Percentiles rank a stretch among this genome's conserved stretches.
Evolutionary conservation across 768 basidiomycete species (phyloP).

Genomic region (Suillus spraguei): DNA sequence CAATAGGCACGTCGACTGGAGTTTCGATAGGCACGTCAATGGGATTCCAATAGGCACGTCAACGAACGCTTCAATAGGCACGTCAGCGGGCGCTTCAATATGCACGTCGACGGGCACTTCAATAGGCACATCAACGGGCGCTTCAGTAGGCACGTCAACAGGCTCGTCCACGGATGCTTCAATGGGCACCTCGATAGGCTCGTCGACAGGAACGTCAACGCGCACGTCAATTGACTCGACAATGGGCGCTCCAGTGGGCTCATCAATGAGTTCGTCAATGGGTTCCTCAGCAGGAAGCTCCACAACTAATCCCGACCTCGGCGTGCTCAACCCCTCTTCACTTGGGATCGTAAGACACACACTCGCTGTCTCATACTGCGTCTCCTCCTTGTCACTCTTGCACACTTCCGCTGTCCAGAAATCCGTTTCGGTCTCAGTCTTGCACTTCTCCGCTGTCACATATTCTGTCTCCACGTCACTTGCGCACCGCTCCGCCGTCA

Average conservation of each 20-base stretch:
- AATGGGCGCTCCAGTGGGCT: neutral
- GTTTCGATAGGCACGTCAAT: neutral
- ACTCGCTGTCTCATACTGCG: constrained; percentile 53
- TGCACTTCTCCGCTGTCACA: constrained; percentile 50
- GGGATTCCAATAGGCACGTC: too few relatives aligned
- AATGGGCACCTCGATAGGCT: too few relatives aligned
- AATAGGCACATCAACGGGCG: too few relatives aligned
- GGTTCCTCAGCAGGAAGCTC: constrained; percentile 25
- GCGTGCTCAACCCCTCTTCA: constrained; percentile 30
- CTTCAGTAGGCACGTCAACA: too few relatives aligned
- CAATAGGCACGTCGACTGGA: neutral
- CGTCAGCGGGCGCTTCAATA: neutral
- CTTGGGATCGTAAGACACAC: constrained; percentile 39
- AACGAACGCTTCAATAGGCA: neutral
- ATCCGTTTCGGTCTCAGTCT: constrained; percentile 46
- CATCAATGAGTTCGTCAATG: neutral
- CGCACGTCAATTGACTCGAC: too few relatives aligned
- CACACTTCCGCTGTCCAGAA: constrained; percentile 49
- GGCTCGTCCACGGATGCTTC: too few relatives aligned
- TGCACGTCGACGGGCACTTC: neutral
- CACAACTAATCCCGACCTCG: constrained; percentile 39
- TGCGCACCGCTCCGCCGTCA: constrained; percentile 47
- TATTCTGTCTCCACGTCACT: constrained; percentile 50
- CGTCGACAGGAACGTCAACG: neutral
- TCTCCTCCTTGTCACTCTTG: constrained; percentile 33